Base-by-base conservation (phyloP, 1,284 basidiomycete genomes). In the Irpex sp. region DNA sequence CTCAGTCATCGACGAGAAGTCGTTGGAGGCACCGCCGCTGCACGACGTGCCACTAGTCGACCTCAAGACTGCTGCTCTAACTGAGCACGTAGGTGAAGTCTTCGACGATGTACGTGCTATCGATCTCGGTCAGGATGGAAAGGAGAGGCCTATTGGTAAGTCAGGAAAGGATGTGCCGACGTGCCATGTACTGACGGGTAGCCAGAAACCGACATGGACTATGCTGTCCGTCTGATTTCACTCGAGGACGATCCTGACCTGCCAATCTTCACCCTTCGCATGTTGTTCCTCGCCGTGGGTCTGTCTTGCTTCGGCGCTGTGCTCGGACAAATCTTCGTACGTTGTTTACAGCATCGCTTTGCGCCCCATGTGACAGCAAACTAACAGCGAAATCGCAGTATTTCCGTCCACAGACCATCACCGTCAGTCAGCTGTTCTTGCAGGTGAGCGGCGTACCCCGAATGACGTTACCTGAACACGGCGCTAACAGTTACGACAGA, bases 161-260 rank as follows among this genome's bases (percentile, higher is more conserved):
- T 50, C 9, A 11, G n/a, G 13, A 50, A 50, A 54, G 51, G 17
- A 43, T 59, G 21, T 11, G 4, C 39, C 39, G 15, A 46, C 17
- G 13, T 33, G 9, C 9, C 53, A 57, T 59, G 39, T 51, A 26
- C 37, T 39, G 11, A 62, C 46, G n/a, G 31, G 26, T 50, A 35
- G 33, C 17, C 58, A 72, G 78, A 79, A 65, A 81, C 82, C 19
- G 80, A 82, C 61, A 67, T 77, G 50, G 83, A 84, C 66, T 76
- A 80, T 58, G 79, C 79, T 17, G 78, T 78, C 17, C 81, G 80
- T 56, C 76, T 85, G 5, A 77, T 85, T 63, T 83, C 82, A 4
- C 73, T 84, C 19, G 82, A 84, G 17, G 87, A 89, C 69, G 87
- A 89, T 71, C 82, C 83, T 1, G 75, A 76, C 0, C 75, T 86